phyloP scores from a whole-genome alignment of 768 basidiomycete genomes.

The Xanthoconium stramineum region DNA sequence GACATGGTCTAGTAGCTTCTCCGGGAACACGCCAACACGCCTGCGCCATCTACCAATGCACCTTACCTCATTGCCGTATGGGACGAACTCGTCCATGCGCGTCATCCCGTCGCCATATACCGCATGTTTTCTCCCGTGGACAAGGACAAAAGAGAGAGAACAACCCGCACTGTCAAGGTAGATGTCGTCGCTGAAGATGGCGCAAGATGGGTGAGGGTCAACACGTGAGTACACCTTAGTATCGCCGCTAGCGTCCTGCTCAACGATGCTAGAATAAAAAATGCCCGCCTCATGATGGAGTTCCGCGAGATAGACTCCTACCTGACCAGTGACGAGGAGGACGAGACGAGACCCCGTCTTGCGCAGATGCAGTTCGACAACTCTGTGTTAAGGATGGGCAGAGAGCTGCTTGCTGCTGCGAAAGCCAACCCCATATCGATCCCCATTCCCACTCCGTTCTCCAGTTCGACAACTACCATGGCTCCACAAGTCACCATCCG shows the following conservation, averaged over 20 bases:
- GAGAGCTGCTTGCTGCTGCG: constrained; percentile 64
- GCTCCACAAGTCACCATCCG: constrained; percentile 56
- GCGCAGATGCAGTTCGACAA: constrained; percentile 62
- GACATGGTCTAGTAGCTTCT: constrained; percentile 58
- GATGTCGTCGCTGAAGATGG: constrained; percentile 80
- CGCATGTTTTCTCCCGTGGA: constrained; percentile 40
- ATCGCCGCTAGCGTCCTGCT: background rate
- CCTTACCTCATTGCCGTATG: constrained; percentile 80
- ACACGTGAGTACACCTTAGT: constrained; percentile 59
- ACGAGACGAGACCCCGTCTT: constrained; percentile 41
- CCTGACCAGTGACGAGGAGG: constrained; percentile 49
- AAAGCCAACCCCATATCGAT: constrained; percentile 47
- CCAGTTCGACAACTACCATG: constrained; percentile 9
- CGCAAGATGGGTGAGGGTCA: constrained; percentile 76
- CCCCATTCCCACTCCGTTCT: background rate
- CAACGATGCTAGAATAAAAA: constrained; percentile 60
- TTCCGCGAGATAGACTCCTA: constrained; percentile 86
- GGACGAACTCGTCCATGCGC: constrained; percentile 68
- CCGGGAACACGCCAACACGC: constrained; percentile 29
- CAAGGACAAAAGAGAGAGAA: too few relatives aligned
- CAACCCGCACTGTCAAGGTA: constrained; percentile 51
- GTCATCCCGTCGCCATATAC: constrained; percentile 57
- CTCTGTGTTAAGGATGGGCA: constrained; percentile 68
- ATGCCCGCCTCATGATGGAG: constrained; percentile 71
- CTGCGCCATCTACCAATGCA: constrained; percentile 56